Percentiles rank a stretch among this genome's conserved stretches.
Evolutionary conservation across 1,284 basidiomycete species (phyloP).

Genomic region (Moesziomyces antarcticus): DNA sequence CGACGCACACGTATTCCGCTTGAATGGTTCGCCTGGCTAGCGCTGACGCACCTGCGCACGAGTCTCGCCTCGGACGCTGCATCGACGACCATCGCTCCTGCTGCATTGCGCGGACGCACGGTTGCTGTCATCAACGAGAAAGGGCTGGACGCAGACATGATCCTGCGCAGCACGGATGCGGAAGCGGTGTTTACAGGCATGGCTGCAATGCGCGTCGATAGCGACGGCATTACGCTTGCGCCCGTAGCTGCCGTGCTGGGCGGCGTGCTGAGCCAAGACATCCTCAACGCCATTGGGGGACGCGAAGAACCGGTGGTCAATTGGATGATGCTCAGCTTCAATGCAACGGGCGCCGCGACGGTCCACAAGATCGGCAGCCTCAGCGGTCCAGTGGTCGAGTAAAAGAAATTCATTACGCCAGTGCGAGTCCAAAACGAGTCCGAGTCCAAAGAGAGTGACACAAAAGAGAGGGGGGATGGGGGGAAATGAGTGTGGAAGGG

Average conservation of each 20-base stretch:
- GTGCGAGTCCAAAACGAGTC: constrained; percentile 4
- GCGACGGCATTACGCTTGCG: constrained; percentile 79
- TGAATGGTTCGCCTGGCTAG: constrained; percentile 33
- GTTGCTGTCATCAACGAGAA: constrained; percentile 25
- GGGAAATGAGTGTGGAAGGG: too few species aligned
- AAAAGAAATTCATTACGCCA: not conserved
- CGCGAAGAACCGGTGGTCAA: constrained; percentile 92
- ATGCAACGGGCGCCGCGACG: constrained; percentile 14
- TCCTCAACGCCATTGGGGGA: constrained; percentile 87
- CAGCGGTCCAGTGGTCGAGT: not conserved
- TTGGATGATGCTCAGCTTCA: constrained; percentile 87
- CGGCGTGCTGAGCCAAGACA: constrained; percentile 92
- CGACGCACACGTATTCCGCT: constrained; percentile 17
- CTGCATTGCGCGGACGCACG: constrained; percentile 11
- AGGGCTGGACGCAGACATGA: constrained; percentile 10
- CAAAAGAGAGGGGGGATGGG: not conserved
- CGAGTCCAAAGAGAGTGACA: not conserved
- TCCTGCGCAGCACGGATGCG: constrained; percentile 8
- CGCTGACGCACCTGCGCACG: constrained; percentile 20
- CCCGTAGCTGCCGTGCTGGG: constrained; percentile 86
- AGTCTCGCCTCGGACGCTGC: not conserved
- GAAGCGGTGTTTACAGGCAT: constrained; percentile 20
- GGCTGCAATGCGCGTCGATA: constrained; percentile 69
- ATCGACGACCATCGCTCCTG: constrained; percentile 6
- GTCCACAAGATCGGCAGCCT: constrained; percentile 22